Conservation (phyloP, 176 grass and related monocot species). For the Chloris gayana region DNA sequence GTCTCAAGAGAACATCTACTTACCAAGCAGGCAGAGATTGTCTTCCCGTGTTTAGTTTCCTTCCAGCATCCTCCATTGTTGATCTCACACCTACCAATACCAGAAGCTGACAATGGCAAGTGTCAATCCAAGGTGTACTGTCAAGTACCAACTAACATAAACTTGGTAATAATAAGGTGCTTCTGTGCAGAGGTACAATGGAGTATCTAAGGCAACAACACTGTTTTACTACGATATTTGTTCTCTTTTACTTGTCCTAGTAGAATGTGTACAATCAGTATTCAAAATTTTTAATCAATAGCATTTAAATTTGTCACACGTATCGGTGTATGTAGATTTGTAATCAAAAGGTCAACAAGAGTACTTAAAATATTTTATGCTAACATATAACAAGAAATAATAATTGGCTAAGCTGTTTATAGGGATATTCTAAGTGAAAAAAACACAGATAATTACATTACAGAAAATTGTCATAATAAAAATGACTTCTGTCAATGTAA, state of each 20-base stretch:
- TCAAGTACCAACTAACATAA: background rate
- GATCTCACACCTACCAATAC: slow-evolving; percentile 75
- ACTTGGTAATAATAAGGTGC: slow-evolving; percentile 18
- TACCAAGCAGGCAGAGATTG: slow-evolving; percentile 84
- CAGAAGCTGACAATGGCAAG: slow-evolving; percentile 60
- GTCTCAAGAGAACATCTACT: slow-evolving; percentile 39
- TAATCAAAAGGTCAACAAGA: background rate
- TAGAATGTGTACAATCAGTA: background rate
- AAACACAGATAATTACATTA: background rate
- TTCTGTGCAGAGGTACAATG: background rate
- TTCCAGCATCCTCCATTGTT: slow-evolving; percentile 91
- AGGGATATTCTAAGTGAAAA: background rate
- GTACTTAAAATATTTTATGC: background rate
- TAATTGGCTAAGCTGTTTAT: background rate
- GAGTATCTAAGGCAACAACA: slow-evolving; percentile 1
- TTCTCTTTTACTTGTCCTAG: slow-evolving; percentile 1
- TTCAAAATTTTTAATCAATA: background rate
- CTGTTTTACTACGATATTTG: slow-evolving; percentile 1
- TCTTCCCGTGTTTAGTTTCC: slow-evolving; percentile 66
- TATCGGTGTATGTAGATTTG: background rate
- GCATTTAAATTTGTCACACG: background rate
- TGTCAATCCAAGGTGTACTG: slow-evolving; percentile 36
- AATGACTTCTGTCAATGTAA: slow-evolving; percentile 30
- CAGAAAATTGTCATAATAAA: background rate
- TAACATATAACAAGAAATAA: background rate